Evolutionary conservation across 2,329 filamentous ascomycete species (phyloP).

Genomic region (Sodiomyces alkalinus): DNA sequence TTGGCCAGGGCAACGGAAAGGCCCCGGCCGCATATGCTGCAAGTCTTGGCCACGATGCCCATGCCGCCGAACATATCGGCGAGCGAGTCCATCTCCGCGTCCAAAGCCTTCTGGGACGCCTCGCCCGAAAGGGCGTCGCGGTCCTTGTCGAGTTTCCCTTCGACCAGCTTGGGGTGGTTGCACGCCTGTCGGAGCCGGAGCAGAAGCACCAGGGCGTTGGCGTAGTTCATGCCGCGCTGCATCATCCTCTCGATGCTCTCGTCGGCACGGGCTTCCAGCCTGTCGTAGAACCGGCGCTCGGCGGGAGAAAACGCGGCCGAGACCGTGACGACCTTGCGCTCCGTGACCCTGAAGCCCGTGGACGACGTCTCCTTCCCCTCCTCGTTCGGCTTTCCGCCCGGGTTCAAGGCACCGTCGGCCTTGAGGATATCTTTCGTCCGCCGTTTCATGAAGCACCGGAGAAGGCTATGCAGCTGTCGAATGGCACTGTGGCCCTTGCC

Average conservation of each 20-base stretch:
- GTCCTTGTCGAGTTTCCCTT: slow-evolving; percentile 73
- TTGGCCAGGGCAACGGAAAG: slow-evolving; percentile 35
- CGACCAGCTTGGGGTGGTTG: slow-evolving; percentile 82
- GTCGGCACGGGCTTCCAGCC: slow-evolving; percentile 71
- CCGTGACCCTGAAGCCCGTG: slow-evolving; percentile 76
- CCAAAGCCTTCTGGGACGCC: slow-evolving; percentile 31
- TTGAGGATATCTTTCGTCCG: slow-evolving; percentile 95
- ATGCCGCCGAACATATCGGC: slow-evolving; percentile 78
- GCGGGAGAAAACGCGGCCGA: slow-evolving; percentile 62
- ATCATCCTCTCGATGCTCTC: slow-evolving; percentile 82
- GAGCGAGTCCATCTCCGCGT: slow-evolving; percentile 63
- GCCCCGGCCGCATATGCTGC: slow-evolving; percentile 66
- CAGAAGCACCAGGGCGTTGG: slow-evolving; percentile 84
- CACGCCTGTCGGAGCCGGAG: slow-evolving; percentile 83
- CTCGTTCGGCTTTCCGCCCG: slow-evolving; percentile 47
- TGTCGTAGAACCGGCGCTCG: slow-evolving; percentile 75
- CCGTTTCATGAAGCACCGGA: slow-evolving; percentile 97
- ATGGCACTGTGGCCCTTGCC: slow-evolving; percentile 84
- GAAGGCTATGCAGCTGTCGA: slow-evolving; percentile 64
- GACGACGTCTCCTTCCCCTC: slow-evolving; percentile 32
- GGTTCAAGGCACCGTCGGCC: slow-evolving; percentile 65
- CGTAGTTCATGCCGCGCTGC: slow-evolving; percentile 71
- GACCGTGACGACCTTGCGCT: slow-evolving; percentile 73
- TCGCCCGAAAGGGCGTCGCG: slow-evolving; percentile 59
- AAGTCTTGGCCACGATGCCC: slow-evolving; percentile 61